These are phyloP conservation scores for Cubamyces sp. DNA, from an alignment of 768 basidiomycete species.

Conservation along the genomic window DNA sequence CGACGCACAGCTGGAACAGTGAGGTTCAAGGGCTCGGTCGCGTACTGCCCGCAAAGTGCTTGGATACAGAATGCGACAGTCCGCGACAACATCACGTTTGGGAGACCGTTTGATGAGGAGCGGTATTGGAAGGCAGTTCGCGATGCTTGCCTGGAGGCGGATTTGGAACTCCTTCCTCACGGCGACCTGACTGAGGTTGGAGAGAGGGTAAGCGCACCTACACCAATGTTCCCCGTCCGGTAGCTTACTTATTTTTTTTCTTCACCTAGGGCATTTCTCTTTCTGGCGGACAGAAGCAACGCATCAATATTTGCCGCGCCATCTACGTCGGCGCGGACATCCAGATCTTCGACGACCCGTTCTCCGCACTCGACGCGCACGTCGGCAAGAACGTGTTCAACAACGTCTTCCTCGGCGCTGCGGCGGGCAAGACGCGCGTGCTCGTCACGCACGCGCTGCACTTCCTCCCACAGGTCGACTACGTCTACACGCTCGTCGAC, in stretches of 20 bases:
- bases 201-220: conserved; percentile 65
- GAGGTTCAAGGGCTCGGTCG: conserved; percentile 71
- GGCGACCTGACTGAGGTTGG: conserved; percentile 61
- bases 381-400: conserved; percentile 89
- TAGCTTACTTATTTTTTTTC: background rate
- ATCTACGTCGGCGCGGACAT: conserved; percentile 88
- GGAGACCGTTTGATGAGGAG: conserved; percentile 77
- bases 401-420: conserved; percentile 71
- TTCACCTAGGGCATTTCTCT: conserved; percentile 74
- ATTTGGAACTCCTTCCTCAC: conserved; percentile 52
- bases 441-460: conserved; percentile 93
- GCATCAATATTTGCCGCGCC: conserved; percentile 83
- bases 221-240: conserved; percentile 12
- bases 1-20: conserved; percentile 65
- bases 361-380: conserved; percentile 92
- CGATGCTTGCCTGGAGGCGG: conserved; percentile 67
- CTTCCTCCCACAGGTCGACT: conserved; percentile 86
- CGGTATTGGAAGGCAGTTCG: conserved; percentile 81
- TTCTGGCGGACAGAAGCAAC: conserved; percentile 82
- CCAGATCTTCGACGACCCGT: conserved; percentile 87
- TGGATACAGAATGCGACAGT: conserved; percentile 96
- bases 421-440: conserved; percentile 75
- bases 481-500: conserved; percentile 78
- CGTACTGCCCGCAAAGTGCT: conserved; percentile 84
- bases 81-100: conserved; percentile 89